Percentiles rank a stretch among this genome's conserved stretches.
Evolutionary conservation across 2,329 filamentous ascomycete genomes (phyloP).

Genomic region (Incumbomyces lentus): DNA sequence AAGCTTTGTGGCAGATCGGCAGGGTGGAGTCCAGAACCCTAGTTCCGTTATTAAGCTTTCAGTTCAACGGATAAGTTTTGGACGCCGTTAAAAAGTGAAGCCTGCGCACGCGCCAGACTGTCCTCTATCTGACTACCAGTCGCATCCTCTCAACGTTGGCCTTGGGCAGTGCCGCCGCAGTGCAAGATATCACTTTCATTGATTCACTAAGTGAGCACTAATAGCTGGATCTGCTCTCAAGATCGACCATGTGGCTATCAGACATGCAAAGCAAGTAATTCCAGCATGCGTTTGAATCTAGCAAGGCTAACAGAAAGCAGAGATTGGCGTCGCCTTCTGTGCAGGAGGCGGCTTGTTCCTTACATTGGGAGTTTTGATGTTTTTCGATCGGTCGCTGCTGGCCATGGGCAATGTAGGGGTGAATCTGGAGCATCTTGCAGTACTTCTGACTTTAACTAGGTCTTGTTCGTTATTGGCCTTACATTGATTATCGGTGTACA

Average conservation of each 20-base stretch:
- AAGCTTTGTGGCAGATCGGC: neutral
- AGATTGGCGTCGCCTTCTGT: slow-evolving; percentile 96
- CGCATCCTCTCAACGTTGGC: neutral
- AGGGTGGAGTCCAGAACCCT: neutral
- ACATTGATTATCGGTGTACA: slow-evolving; percentile 88
- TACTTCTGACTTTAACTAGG: slow-evolving; percentile 42
- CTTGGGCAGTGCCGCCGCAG: too few species aligned
- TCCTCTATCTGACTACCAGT: neutral
- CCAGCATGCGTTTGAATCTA: neutral
- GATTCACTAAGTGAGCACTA: too few species aligned
- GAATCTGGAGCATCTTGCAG: slow-evolving; percentile 17
- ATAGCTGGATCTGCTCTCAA: too few species aligned
- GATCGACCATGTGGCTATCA: slow-evolving; percentile 68
- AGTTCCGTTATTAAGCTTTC: neutral
- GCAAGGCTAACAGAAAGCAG: slow-evolving; percentile 38
- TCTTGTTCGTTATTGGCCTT: slow-evolving; percentile 93
- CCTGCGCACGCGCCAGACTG: neutral
- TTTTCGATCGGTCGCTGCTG: slow-evolving; percentile 93
- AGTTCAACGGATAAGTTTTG: neutral
- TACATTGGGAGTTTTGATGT: slow-evolving; percentile 84
- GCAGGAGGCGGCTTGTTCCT: slow-evolving; percentile 93
- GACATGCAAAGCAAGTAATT: slow-evolving; percentile 68
- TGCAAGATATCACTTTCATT: too few species aligned
- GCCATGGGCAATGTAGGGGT: slow-evolving; percentile 83
- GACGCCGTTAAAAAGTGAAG: slow-evolving; percentile 1